Percentiles rank a stretch among this genome's conserved stretches.
Evolutionary conservation across 352 stramenopile genomes (phyloP).

Genomic region (Phytopythium mirpurense): DNA sequence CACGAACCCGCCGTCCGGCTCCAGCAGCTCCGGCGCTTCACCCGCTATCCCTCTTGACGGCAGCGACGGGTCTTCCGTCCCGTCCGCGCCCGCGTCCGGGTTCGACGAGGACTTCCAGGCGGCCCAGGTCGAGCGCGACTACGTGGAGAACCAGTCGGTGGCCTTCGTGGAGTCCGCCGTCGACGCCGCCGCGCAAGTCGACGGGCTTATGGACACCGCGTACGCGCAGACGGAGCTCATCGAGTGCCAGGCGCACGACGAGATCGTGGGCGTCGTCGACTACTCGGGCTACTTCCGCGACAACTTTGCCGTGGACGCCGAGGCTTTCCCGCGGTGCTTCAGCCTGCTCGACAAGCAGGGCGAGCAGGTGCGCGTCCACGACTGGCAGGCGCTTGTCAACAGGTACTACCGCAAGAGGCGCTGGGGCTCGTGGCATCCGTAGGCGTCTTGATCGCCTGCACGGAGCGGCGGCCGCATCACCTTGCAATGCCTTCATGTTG

Average conservation of each 20-base stretch:
- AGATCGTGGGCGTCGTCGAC: constrained; percentile 19
- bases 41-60: too few relatives aligned
- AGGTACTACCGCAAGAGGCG: not conserved
- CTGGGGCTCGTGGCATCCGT: too few relatives aligned
- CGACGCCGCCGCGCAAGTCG: constrained; percentile 9
- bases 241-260: constrained; percentile 23
- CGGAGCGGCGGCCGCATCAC: too few relatives aligned
- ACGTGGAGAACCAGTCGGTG: constrained; percentile 15
- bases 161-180: constrained; percentile 17
- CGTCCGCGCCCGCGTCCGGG: not conserved
- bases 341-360: constrained; percentile 9
- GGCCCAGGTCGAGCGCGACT: constrained; percentile 12
- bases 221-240: constrained; percentile 26
- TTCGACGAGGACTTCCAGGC: constrained; percentile 7
- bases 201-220: constrained; percentile 19
- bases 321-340: constrained; percentile 18
- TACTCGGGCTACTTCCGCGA: constrained; percentile 23
- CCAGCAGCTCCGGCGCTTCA: too few relatives aligned
- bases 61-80: not conserved
- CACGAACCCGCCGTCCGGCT: too few relatives aligned
- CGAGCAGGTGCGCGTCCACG: not conserved
- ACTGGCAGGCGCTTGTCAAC: not conserved
- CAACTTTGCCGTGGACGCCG: constrained; percentile 15
- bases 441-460: too few relatives aligned
- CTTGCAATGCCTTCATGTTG: too few relatives aligned